Conservation (phyloP, 2,329 filamentous ascomycete genomes). For the Hypoxylon sp. region DNA sequence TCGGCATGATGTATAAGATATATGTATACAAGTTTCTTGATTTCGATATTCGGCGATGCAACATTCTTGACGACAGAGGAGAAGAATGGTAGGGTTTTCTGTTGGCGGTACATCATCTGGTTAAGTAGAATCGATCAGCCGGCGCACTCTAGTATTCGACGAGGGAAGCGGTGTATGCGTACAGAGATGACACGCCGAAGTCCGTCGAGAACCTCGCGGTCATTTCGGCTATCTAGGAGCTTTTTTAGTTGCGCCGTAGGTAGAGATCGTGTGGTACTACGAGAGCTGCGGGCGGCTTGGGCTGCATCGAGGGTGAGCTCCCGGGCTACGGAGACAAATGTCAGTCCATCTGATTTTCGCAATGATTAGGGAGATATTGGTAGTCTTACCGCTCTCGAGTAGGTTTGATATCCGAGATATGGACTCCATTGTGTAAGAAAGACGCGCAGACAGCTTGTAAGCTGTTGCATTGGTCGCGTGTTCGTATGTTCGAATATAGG, state of each 20-base stretch:
- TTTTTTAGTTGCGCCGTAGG: constrained; percentile 92
- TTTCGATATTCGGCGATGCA: constrained; percentile 91
- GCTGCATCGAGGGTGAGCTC: constrained; percentile 98
- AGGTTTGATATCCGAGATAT: constrained; percentile 94
- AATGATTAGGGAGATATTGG: background rate
- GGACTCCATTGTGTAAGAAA: constrained; percentile 80
- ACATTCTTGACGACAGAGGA: constrained; percentile 99
- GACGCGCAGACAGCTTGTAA: constrained; percentile 48
- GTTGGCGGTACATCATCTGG: constrained; percentile 94
- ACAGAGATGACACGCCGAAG: constrained; percentile 90
- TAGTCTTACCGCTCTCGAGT: constrained; percentile 86
- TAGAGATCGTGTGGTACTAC: constrained; percentile 74
- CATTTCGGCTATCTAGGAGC: constrained; percentile 92
- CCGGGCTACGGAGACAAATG: constrained; percentile 73
- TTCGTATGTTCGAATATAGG: constrained; percentile 1
- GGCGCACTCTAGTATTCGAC: constrained; percentile 23
- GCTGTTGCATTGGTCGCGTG: constrained; percentile 45
- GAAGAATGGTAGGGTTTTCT: constrained; percentile 92
- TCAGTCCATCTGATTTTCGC: background rate
- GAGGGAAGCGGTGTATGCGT: constrained; percentile 55
- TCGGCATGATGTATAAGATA: constrained; percentile 98
- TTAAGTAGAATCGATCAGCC: constrained; percentile 40
- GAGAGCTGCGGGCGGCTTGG: constrained; percentile 81
- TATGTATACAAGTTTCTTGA: constrained; percentile 99
- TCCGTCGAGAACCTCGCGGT: constrained; percentile 93